A percentile compares a stretch with the other conserved stretches of the same genome.
These are phyloP conservation scores for Penicillium sp. DNA, from an alignment of 2,329 filamentous ascomycete species.

Conservation along the genomic window DNA sequence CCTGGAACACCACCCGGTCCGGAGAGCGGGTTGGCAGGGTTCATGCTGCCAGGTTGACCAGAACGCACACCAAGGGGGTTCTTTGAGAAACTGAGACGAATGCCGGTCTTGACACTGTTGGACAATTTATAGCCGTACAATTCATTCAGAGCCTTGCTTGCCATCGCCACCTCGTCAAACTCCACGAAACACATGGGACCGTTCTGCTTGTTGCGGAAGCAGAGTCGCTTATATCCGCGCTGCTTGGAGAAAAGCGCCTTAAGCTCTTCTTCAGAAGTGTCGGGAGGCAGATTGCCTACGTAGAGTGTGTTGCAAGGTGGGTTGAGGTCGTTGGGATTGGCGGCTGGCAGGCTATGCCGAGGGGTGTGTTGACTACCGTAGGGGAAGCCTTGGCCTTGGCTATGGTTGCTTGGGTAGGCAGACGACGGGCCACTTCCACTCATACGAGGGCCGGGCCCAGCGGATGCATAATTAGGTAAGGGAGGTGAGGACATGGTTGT, in stretches of 20 bases:
- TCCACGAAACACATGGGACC: slow-evolving; percentile 99
- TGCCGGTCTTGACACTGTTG: slow-evolving; percentile 92
- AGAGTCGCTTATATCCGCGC: slow-evolving; percentile 91
- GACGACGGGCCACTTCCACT: slow-evolving; percentile 53
- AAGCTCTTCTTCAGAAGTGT: slow-evolving; percentile 92
- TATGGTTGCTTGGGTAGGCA: slow-evolving; percentile 62
- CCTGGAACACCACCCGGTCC: slow-evolving; percentile 56
- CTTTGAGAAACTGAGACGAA: slow-evolving; percentile 94
- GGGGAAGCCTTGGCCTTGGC: slow-evolving; percentile 55
- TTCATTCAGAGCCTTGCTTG: slow-evolving; percentile 86
- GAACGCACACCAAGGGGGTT: slow-evolving; percentile 92
- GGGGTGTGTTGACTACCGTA: slow-evolving; percentile 59
- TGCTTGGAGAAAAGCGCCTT: slow-evolving; percentile 92
- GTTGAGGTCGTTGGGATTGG: slow-evolving; percentile 94
- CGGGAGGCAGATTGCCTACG: slow-evolving; percentile 91
- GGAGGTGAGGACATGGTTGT: slow-evolving; percentile 63
- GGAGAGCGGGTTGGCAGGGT: slow-evolving; percentile 51
- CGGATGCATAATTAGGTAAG: slow-evolving; percentile 54
- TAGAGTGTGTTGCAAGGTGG: slow-evolving; percentile 97
- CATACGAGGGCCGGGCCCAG: slow-evolving; percentile 47
- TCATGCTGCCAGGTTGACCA: slow-evolving; percentile 62
- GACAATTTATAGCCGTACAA: slow-evolving; percentile 84
- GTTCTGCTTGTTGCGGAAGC: slow-evolving; percentile 91
- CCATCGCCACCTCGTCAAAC: slow-evolving; percentile 90
- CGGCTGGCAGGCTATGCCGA: slow-evolving; percentile 74